Base-by-base conservation (phyloP, 352 stramenopile genomes). In the Phytophthora pistaciae region DNA sequence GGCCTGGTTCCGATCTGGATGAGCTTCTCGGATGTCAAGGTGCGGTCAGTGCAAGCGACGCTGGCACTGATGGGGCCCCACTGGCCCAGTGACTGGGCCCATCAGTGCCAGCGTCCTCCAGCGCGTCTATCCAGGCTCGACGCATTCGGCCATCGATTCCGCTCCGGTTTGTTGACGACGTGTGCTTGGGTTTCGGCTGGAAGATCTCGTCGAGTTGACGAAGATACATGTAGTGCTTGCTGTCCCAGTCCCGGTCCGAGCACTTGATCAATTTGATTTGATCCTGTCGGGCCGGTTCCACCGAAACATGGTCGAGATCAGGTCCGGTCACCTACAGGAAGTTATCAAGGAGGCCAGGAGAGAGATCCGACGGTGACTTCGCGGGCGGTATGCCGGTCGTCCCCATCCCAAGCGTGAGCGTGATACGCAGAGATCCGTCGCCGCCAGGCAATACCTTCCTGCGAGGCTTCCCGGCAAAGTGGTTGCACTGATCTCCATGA, bases 1-100 rank as follows among this genome's bases (percentile, higher is more conserved):
- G 58, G 50, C 40, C 61, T 75, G 68, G 68, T 67, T 48, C 62
- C 60, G 46, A 58, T 62, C 54, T 68, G 66, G 65, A 46, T 65
- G 44, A 60, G 31, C 20, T 63, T 60, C 61, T n/a, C 52, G 42
- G 42, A 52, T 70, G 62, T 56, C 61, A 36, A 56, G 13, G 56
- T 38, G 27, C 21, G n/a, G 52, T 59, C 29, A 60, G 31, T 42
- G 36, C 31, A 56, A 58, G 33, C 48, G 48, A 64, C n/a, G 11
- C 18, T 5, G 7, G 23, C n/a, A 21, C 23, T 48, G 14, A 13
- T n/a, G 33, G 10, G 33, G 33, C 10, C 1, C 33, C 25, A 27
- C 25, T 27, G 25, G n/a, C n/a, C n/a, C n/a, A n/a, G n/a, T n/a
- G n/a, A n/a, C n/a, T n/a, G n/a, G n/a, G n/a, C n/a, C n/a, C 25